Conservation (phyloP, 192 early-diverging fungal species). For the Gigaspora rosea region DNA sequence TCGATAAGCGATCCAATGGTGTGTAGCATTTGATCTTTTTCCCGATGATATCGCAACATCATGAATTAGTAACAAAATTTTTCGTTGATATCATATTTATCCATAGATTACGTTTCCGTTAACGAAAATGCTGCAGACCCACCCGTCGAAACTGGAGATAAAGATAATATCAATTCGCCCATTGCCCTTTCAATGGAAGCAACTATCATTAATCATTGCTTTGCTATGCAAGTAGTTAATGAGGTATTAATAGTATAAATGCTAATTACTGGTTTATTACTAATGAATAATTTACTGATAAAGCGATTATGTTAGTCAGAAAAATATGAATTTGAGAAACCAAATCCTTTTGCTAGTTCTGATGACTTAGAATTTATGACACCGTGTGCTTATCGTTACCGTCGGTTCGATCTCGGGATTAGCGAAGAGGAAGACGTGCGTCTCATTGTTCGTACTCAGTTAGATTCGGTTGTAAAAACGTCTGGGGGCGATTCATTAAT, state of each 20-base stretch:
- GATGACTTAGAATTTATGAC: conserved; percentile 58
- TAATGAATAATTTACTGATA: too few relatives aligned
- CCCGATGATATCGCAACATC: neutral
- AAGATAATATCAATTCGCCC: conserved; percentile 89
- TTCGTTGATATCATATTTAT: conserved; percentile 9
- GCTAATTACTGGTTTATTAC: too few relatives aligned
- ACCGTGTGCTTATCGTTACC: conserved; percentile 84
- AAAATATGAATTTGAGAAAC: conserved; percentile 58
- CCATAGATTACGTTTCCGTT: conserved; percentile 79
- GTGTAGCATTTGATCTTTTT: conserved; percentile 49
- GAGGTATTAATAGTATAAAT: neutral
- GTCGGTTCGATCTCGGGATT: conserved; percentile 74
- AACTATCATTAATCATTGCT: conserved; percentile 83
- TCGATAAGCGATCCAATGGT: conserved; percentile 91
- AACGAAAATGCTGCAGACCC: conserved; percentile 95
- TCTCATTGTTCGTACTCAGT: conserved; percentile 85
- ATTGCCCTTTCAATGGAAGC: conserved; percentile 83
- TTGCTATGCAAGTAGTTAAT: conserved; percentile 77
- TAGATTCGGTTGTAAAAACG: conserved; percentile 77
- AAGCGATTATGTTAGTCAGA: neutral
- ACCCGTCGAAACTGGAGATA: conserved; percentile 84
- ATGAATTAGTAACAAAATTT: neutral
- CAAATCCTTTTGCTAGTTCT: conserved; percentile 75
- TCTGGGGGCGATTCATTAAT: conserved; percentile 52
- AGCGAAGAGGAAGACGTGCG: conserved; percentile 63